Evolutionary conservation across 1,284 basidiomycete species (phyloP).

Genomic region (Marasmius fiardii): DNA sequence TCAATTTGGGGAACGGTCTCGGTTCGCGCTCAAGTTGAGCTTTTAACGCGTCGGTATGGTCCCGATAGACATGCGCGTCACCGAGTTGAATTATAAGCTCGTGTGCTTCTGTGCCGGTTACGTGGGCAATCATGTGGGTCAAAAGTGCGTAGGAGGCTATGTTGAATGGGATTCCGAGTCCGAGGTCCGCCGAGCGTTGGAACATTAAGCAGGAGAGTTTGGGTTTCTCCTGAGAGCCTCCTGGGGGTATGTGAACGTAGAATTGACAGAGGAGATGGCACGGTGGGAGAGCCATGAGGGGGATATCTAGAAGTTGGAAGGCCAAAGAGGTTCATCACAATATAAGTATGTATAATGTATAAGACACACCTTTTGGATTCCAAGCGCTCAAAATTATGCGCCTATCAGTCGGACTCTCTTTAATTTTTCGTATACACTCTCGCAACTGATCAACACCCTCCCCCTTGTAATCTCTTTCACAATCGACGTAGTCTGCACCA

Average conservation of each 20-base stretch:
- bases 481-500: slow-evolving; percentile 85
- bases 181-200: slow-evolving; percentile 96
- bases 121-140: slow-evolving; percentile 93
- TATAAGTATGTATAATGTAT: not conserved
- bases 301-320: slow-evolving; percentile 60
- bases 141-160: slow-evolving; percentile 97
- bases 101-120: slow-evolving; percentile 84
- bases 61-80: slow-evolving; percentile 94
- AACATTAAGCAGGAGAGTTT: slow-evolving; percentile 95
- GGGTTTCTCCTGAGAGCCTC: slow-evolving; percentile 52
- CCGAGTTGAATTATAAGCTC: slow-evolving; percentile 94
- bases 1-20: slow-evolving; percentile 79
- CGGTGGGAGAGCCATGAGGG: slow-evolving; percentile 93
- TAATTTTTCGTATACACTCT: slow-evolving; percentile 90
- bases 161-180: slow-evolving; percentile 97
- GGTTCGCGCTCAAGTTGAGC: slow-evolving; percentile 81
- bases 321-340: not conserved
- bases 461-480: slow-evolving; percentile 80
- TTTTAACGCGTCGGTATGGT: slow-evolving; percentile 87
- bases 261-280: slow-evolving; percentile 99
- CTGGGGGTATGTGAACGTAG: slow-evolving; percentile 83
- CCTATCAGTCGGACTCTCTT: slow-evolving; percentile 90
- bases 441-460: slow-evolving; percentile 92
- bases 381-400: slow-evolving; percentile 96
- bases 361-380: slow-evolving; percentile 88